These are phyloP conservation scores for Cytauxzoon felis DNA, from an alignment of 169 alveolate genomes.

Conservation along the genomic window DNA sequence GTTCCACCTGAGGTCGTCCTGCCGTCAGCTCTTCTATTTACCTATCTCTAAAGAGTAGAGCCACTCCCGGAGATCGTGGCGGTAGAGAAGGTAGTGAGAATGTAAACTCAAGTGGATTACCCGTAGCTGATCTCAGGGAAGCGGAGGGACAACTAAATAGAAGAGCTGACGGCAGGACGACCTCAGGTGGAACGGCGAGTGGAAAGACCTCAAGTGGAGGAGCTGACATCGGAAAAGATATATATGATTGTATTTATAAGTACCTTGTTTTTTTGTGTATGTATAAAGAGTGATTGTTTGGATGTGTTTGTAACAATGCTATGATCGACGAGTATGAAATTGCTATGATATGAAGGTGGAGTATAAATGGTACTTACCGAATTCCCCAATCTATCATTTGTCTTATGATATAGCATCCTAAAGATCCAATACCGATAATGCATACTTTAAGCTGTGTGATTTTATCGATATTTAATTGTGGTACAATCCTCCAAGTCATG, in stretches of 20 bases:
- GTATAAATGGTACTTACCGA: not conserved
- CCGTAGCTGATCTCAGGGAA: too few relatives aligned
- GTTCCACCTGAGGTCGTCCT: too few relatives aligned
- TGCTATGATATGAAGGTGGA: not conserved
- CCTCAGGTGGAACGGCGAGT: too few relatives aligned
- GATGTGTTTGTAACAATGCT: constrained; percentile 61
- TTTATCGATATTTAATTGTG: constrained; percentile 51
- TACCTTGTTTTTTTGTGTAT: too few relatives aligned
- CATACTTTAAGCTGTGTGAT: constrained; percentile 49
- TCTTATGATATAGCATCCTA: constrained; percentile 69
- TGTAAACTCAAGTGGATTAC: too few relatives aligned
- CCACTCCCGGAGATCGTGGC: too few relatives aligned
- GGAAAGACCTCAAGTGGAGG: too few relatives aligned
- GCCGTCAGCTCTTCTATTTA: too few relatives aligned
- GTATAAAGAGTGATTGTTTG: constrained; percentile 64
- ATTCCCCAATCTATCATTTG: constrained; percentile 73
- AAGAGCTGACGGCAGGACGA: too few relatives aligned
- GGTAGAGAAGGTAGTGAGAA: too few relatives aligned
- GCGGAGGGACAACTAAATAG: too few relatives aligned
- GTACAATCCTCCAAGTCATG: constrained; percentile 68
- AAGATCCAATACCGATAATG: constrained; percentile 72
- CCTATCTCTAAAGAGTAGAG: too few relatives aligned
- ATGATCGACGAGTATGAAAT: constrained; percentile 59
- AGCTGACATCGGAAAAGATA: constrained; percentile 2
- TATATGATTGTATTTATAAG: not conserved